phyloP scores from a whole-genome alignment of 2,329 filamentous ascomycete genomes.

The Neopestalotiopsis sp. region DNA sequence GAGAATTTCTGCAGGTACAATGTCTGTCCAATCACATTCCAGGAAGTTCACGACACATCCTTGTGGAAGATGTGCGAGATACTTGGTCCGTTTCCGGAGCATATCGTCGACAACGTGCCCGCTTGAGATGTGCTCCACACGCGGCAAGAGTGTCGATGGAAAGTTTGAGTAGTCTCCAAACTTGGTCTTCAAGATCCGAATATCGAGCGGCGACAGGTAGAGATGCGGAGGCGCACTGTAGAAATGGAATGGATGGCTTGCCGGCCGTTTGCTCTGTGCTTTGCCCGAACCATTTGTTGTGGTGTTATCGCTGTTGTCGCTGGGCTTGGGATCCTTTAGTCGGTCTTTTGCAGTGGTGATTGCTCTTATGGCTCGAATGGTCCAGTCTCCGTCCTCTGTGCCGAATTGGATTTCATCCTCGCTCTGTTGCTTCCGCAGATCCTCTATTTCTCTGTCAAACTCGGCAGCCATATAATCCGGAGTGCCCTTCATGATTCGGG shows the following conservation, averaged over 20 bases:
- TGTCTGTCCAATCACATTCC: conserved; percentile 94
- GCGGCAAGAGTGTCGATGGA: conserved; percentile 82
- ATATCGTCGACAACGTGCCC: conserved; percentile 88
- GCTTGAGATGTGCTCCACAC: conserved; percentile 87
- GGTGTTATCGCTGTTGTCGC: neutral
- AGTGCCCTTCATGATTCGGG: conserved; percentile 92
- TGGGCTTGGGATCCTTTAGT: conserved; percentile 50
- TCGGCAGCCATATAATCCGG: conserved; percentile 85
- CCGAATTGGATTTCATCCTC: conserved; percentile 91
- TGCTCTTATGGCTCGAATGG: conserved; percentile 77
- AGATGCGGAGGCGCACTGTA: conserved; percentile 88
- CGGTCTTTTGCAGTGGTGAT: conserved; percentile 80
- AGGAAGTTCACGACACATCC: conserved; percentile 92
- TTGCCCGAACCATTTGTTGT: conserved; percentile 6
- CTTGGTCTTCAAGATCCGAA: conserved; percentile 87
- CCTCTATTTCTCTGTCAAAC: conserved; percentile 78
- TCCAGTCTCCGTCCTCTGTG: conserved; percentile 90
- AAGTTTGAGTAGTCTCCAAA: conserved; percentile 85
- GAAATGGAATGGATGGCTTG: conserved; percentile 73
- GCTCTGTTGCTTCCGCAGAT: conserved; percentile 76
- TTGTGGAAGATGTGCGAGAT: conserved; percentile 82
- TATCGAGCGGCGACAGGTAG: conserved; percentile 89
- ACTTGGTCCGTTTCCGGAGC: conserved; percentile 82
- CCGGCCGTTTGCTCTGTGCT: conserved; percentile 31
- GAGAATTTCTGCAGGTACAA: conserved; percentile 77